A percentile compares a stretch with the other conserved stretches of the same genome.
Evolutionary conservation across 75 land plant genomes (phyloP).

Genomic region (Azolla pinnata): DNA sequence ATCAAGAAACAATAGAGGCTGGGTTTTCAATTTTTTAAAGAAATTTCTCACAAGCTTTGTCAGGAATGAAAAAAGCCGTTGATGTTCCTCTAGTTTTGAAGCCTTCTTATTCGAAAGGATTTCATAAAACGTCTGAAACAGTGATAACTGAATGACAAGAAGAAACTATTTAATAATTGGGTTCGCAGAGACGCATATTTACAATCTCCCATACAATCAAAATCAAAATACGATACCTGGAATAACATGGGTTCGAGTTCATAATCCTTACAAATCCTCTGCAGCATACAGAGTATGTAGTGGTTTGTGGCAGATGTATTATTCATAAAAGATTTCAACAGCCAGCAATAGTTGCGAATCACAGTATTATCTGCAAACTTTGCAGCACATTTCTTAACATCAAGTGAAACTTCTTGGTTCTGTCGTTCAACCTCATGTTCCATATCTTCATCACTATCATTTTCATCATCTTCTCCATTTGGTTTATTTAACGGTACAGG

Average conservation of each 20-base stretch:
- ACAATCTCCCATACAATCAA: not conserved
- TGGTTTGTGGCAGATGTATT: conserved; percentile 68
- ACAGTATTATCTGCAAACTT: conserved; percentile 51
- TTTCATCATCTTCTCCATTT: conserved; percentile 5
- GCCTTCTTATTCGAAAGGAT: conserved; percentile 63
- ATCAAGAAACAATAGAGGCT: conserved; percentile 83
- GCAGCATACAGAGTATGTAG: conserved; percentile 64
- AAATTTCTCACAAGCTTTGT: conserved; percentile 53
- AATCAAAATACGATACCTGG: conserved; percentile 42
- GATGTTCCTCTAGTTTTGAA: conserved; percentile 44
- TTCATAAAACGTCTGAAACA: conserved; percentile 53
- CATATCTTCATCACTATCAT: no score
- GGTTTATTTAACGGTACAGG: no score
- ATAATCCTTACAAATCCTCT: conserved; percentile 68
- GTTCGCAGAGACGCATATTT: not conserved
- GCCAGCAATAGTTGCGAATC: conserved; percentile 83
- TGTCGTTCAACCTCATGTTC: conserved; percentile 38
- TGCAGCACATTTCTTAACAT: conserved; percentile 44
- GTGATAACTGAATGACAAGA: conserved; percentile 57
- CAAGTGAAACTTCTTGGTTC: conserved; percentile 59
- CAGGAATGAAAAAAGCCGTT: conserved; percentile 51
- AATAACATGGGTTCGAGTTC: conserved; percentile 82
- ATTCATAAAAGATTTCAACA: conserved; percentile 64
- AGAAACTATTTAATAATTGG: not conserved
- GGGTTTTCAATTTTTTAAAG: conserved; percentile 59